Conservation (phyloP, 1,284 basidiomycete genomes). For the Boletellus deceptivus region DNA sequence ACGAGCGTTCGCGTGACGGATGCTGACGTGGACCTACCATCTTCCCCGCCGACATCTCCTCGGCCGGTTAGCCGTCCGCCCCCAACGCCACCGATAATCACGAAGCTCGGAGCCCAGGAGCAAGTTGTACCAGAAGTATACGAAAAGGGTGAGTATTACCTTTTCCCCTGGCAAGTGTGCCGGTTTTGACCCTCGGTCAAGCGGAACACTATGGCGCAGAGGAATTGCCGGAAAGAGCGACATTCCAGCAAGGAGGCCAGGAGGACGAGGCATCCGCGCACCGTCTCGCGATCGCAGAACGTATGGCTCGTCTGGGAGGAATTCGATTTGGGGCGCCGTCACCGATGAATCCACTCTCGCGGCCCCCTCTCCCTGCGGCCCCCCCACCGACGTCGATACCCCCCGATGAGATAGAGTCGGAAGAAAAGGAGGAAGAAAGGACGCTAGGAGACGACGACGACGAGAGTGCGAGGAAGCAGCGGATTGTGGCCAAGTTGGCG, state of each 20-base stretch:
- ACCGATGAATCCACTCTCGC: constrained; percentile 44
- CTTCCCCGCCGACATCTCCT: constrained; percentile 20
- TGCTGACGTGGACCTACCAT: constrained; percentile 6
- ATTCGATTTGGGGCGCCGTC: constrained; percentile 66
- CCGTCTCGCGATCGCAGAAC: constrained; percentile 68
- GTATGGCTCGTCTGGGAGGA: constrained; percentile 77
- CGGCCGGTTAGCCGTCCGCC: constrained; percentile 13
- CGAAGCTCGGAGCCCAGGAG: constrained; percentile 13
- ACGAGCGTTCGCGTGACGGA: constrained; percentile 17
- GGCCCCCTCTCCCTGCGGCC: constrained; percentile 42
- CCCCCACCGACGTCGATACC: constrained; percentile 37
- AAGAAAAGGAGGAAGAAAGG: constrained; percentile 25
- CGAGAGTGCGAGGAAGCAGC: constrained; percentile 62
- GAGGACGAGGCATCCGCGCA: constrained; percentile 50
- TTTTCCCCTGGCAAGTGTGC: no score
- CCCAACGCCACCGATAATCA: constrained; percentile 26
- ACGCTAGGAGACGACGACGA: constrained; percentile 55
- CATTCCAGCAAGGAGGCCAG: constrained; percentile 17
- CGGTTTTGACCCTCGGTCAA: not conserved
- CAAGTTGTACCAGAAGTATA: not conserved
- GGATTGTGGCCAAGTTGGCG: constrained; percentile 67
- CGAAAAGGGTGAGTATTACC: constrained; percentile 9
- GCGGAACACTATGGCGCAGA: not conserved
- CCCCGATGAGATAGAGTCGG: constrained; percentile 26
- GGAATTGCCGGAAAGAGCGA: not conserved